Conservation (phyloP, 108 stramenopile species). For the Skeletonema tropicum region DNA sequence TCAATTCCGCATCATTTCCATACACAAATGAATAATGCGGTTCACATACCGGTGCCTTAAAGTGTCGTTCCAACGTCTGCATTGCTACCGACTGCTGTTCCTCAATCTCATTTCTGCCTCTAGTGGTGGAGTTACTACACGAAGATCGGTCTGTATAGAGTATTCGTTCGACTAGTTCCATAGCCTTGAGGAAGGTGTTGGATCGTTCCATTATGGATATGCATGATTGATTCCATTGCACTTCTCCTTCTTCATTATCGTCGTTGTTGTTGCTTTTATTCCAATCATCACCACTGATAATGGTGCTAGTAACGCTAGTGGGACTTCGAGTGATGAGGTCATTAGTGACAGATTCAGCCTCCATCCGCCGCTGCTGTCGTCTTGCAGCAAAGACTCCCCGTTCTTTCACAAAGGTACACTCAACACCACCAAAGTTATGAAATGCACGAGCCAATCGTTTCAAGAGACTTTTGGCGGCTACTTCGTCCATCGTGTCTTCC, state of each 20-base stretch:
- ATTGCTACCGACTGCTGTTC: not conserved
- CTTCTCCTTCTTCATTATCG: slow-evolving; percentile 6
- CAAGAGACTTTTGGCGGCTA: slow-evolving; percentile 25
- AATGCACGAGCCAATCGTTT: slow-evolving; percentile 26
- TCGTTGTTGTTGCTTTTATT: too few relatives aligned
- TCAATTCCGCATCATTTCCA: slow-evolving; percentile 14
- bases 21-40: slow-evolving; percentile 44
- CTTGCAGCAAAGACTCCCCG: slow-evolving; percentile 33
- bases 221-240: slow-evolving; percentile 45
- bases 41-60: slow-evolving; percentile 19
- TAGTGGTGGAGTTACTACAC: too few relatives aligned
- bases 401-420: slow-evolving; percentile 24
- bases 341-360: not conserved
- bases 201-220: slow-evolving; percentile 19
- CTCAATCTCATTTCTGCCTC: too few relatives aligned
- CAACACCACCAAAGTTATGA: slow-evolving; percentile 13
- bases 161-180: slow-evolving; percentile 21
- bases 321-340: not conserved
- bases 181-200: slow-evolving; percentile 13
- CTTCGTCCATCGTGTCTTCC: slow-evolving; percentile 4
- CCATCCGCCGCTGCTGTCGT: not conserved
- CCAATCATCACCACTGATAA: not conserved
- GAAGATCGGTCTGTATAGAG: slow-evolving; percentile 16
- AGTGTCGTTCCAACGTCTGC: slow-evolving; percentile 15
- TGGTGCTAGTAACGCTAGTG: not conserved